phyloP scores from a whole-genome alignment of 1,284 basidiomycete species.

The Moniliophthora roreri region DNA sequence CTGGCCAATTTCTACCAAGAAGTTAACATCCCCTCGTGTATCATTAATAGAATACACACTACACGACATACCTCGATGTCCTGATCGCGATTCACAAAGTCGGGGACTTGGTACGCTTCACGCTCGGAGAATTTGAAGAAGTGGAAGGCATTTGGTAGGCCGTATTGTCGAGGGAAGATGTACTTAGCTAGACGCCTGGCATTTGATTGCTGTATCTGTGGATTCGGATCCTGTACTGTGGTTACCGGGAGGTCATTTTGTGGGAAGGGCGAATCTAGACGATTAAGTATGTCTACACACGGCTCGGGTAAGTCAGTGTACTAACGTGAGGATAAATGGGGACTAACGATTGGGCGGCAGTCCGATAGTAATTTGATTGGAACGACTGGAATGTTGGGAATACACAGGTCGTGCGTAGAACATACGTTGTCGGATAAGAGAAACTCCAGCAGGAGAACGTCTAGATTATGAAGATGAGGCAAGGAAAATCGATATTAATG shows the following conservation, averaged over 20 bases:
- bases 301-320: constrained; percentile 3
- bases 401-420: constrained; percentile 68
- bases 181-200: constrained; percentile 76
- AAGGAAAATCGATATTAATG: background rate
- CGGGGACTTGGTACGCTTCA: constrained; percentile 35
- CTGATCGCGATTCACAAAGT: constrained; percentile 63
- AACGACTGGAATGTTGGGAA: constrained; percentile 41
- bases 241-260: constrained; percentile 25
- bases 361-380: constrained; percentile 53
- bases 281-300: constrained; percentile 62
- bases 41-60: background rate
- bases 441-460: constrained; percentile 51
- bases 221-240: constrained; percentile 39
- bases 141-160: constrained; percentile 58
- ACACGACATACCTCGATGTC: constrained; percentile 64
- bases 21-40: too few species aligned
- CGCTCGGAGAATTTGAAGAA: constrained; percentile 24
- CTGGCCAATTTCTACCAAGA: constrained; percentile 39
- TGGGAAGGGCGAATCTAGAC: constrained; percentile 42
- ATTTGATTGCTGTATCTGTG: constrained; percentile 41
- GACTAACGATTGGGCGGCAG: constrained; percentile 66
- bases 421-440: constrained; percentile 54
- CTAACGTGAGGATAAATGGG: constrained; percentile 10
- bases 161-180: constrained; percentile 80
- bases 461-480: constrained; percentile 24